These are phyloP conservation scores for Notholithocarpus densiflorus DNA, from an alignment of 306 rosid genomes.

Conservation along the genomic window DNA sequence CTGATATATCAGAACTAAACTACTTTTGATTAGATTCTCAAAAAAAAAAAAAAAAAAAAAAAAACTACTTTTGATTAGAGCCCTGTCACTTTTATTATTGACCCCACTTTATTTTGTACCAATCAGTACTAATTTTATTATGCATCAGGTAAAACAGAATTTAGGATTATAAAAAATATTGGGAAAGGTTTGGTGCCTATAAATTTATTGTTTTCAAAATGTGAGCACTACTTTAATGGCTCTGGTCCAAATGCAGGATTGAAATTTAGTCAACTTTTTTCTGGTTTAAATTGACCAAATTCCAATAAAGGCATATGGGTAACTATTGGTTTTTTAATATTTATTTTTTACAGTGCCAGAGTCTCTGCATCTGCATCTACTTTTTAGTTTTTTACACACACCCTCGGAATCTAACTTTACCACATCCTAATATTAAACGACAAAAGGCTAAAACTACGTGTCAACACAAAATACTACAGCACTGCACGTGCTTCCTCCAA, in stretches of 20 bases:
- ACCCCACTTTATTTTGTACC: too few species aligned
- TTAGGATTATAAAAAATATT: too few species aligned
- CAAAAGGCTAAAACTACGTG: slow-evolving; percentile 44
- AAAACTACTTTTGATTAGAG: too few species aligned
- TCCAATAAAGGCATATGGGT: slow-evolving; percentile 26
- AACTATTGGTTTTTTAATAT: slow-evolving; percentile 11
- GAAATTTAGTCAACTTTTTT: neutral
- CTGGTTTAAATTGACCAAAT: slow-evolving; percentile 30
- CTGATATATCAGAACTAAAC: too few species aligned
- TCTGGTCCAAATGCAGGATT: neutral
- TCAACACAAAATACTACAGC: slow-evolving; percentile 29
- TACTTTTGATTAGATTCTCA: too few species aligned
- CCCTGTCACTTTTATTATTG: too few species aligned
- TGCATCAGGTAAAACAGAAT: too few species aligned
- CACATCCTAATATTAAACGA: slow-evolving; percentile 53
- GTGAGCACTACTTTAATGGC: neutral
- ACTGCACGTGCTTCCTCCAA: slow-evolving; percentile 66
- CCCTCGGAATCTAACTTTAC: slow-evolving; percentile 52
- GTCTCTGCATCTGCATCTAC: slow-evolving; percentile 28
- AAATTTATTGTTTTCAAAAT: too few species aligned
- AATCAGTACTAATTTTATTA: too few species aligned
- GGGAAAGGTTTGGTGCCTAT: too few species aligned
- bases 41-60: too few species aligned
- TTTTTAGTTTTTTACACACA: slow-evolving; percentile 10
- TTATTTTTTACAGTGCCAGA: slow-evolving; percentile 23